These are phyloP conservation scores for Lenwebbia sp. DNA, from an alignment of 345 rosid species.

Conservation along the genomic window DNA sequence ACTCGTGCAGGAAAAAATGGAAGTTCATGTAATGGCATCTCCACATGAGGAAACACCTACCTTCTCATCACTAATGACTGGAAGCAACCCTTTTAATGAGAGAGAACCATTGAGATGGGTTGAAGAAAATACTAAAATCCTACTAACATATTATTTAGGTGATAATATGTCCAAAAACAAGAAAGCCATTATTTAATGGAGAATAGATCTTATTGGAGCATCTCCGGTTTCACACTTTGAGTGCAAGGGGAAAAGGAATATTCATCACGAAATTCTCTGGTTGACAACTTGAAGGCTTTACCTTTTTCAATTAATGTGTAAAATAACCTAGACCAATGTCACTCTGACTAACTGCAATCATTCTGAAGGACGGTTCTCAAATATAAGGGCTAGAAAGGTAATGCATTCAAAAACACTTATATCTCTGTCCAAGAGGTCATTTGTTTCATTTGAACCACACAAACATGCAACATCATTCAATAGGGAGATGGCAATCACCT, in stretches of 20 bases:
- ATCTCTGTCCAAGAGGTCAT: background rate
- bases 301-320: background rate
- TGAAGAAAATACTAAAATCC: background rate
- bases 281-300: background rate
- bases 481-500: constrained; percentile 31
- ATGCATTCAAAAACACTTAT: background rate
- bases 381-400: background rate
- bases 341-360: background rate
- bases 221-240: background rate
- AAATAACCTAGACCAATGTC: background rate
- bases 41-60: background rate
- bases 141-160: background rate
- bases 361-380: background rate
- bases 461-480: background rate
- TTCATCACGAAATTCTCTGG: background rate
- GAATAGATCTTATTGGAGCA: background rate
- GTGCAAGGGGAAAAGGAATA: background rate
- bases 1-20: background rate
- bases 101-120: background rate
- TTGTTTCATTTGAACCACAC: background rate
- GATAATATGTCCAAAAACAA: background rate
- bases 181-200: background rate
- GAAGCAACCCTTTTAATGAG: background rate
- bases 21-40: background rate
- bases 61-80: background rate